Conservation (phyloP, 352 stramenopile species). For the Pythium oligandrum region DNA sequence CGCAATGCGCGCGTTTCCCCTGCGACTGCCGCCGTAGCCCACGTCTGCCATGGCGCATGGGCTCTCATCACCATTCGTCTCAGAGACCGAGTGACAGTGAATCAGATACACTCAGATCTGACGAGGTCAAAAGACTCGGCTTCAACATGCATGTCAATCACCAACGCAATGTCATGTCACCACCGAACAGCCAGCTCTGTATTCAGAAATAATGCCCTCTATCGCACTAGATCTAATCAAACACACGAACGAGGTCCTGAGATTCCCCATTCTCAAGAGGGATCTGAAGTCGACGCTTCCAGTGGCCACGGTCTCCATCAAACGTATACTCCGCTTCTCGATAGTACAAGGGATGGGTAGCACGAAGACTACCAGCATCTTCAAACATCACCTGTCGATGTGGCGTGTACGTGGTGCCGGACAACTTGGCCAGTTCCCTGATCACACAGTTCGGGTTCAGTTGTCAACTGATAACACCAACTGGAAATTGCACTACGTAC, state of each 20-base stretch:
- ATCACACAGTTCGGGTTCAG: not conserved
- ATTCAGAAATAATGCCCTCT: no score
- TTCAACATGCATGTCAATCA: no score
- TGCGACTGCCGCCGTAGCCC: no score
- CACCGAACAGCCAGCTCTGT: no score
- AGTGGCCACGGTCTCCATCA: constrained; percentile 20
- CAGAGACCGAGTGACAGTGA: no score
- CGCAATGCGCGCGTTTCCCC: no score
- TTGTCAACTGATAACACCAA: constrained; percentile 6
- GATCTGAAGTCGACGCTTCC: constrained; percentile 16
- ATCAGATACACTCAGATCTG: no score
- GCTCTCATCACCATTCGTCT: no score
- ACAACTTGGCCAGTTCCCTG: constrained; percentile 18
- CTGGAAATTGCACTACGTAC: constrained; percentile 2
- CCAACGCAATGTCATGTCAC: no score
- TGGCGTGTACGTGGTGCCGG: constrained; percentile 29
- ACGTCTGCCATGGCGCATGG: no score
- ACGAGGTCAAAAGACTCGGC: no score
- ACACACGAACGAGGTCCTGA: constrained; percentile 20
- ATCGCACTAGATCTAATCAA: constrained; percentile 1
- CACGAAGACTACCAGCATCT: constrained; percentile 48
- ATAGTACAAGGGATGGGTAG: constrained; percentile 60
- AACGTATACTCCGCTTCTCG: constrained; percentile 49
- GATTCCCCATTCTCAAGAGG: constrained; percentile 1
- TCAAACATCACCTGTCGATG: constrained; percentile 64